phyloP scores from a whole-genome alignment of 2,329 filamentous ascomycete genomes.

The Colletotrichum sp. region DNA sequence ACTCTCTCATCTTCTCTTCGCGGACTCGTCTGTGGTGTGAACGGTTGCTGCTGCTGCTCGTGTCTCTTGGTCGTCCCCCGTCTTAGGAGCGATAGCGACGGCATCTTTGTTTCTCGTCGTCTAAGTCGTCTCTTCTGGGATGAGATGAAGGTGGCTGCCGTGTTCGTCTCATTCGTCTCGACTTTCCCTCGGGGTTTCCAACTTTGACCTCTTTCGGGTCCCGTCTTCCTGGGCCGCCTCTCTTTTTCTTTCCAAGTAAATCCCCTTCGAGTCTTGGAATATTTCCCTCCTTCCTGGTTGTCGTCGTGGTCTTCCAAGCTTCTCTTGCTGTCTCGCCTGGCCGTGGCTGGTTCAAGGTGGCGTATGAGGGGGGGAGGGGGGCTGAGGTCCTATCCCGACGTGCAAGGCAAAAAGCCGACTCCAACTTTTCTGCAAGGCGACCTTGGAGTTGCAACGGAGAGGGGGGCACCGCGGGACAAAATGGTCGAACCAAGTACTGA shows the following conservation, averaged over 20 bases:
- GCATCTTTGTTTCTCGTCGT: conserved; percentile 27
- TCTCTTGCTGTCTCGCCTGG: neutral
- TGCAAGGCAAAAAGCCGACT: neutral
- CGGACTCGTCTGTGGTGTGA: neutral
- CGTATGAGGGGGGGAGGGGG: neutral
- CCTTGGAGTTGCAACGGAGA: neutral
- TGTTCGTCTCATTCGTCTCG: conserved; percentile 11
- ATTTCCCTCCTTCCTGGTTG: neutral
- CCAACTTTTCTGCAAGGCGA: conserved; percentile 7
- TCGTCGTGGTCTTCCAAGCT: neutral
- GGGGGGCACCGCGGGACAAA: neutral
- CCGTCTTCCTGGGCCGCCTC: neutral
- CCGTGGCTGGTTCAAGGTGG: conserved; percentile 6
- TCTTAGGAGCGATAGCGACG: conserved; percentile 35
- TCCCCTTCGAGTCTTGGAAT: neutral
- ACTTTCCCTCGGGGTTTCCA: neutral
- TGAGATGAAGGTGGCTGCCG: neutral
- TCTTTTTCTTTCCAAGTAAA: neutral
- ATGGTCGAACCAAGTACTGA: neutral
- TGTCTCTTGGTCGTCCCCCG: conserved; percentile 25
- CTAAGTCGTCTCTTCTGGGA: neutral
- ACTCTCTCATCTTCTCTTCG: neutral
- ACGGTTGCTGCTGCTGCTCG: conserved; percentile 17
- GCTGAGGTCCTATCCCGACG: conserved; percentile 12
- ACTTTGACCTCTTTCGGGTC: neutral